phyloP scores from a whole-genome alignment of 2,329 filamentous ascomycete genomes.

The Byssoonygena ceratinophila region DNA sequence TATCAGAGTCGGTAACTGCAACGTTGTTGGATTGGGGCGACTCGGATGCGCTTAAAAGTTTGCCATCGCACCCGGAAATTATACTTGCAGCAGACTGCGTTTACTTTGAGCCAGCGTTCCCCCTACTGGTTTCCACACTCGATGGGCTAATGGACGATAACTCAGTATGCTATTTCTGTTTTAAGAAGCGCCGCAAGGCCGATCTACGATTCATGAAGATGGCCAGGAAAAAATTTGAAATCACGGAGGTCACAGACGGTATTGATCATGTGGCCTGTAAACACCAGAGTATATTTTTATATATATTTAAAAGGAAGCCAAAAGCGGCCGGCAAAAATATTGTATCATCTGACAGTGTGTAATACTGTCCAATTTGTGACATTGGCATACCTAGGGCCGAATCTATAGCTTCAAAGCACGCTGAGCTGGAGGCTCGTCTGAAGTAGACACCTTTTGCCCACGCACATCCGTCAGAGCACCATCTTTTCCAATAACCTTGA shows the following conservation, averaged over 20 bases:
- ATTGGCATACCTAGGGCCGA: not conserved
- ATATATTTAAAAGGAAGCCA: conserved; percentile 17
- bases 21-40: conserved; percentile 68
- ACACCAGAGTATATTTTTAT: conserved; percentile 33
- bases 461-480: conserved; percentile 76
- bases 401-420: conserved; percentile 30
- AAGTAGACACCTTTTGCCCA: conserved; percentile 56
- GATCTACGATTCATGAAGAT: conserved; percentile 65
- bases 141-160: conserved; percentile 56
- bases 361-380: not conserved
- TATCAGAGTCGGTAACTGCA: conserved; percentile 54
- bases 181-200: conserved; percentile 80
- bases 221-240: conserved; percentile 55
- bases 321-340: not conserved
- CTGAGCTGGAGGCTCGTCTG: conserved; percentile 19
- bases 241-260: conserved; percentile 53
- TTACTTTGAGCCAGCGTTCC: conserved; percentile 94
- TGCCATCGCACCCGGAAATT: conserved; percentile 53
- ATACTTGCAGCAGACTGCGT: conserved; percentile 94
- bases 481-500: conserved; percentile 84
- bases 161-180: conserved; percentile 76
- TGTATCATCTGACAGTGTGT: conserved; percentile 3
- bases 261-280: conserved; percentile 26
- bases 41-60: conserved; percentile 30
- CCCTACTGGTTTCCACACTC: conserved; percentile 69